Evolutionary conservation across 805 yeast genomes (phyloP).

Genomic region (Suhomyces faveliae): DNA sequence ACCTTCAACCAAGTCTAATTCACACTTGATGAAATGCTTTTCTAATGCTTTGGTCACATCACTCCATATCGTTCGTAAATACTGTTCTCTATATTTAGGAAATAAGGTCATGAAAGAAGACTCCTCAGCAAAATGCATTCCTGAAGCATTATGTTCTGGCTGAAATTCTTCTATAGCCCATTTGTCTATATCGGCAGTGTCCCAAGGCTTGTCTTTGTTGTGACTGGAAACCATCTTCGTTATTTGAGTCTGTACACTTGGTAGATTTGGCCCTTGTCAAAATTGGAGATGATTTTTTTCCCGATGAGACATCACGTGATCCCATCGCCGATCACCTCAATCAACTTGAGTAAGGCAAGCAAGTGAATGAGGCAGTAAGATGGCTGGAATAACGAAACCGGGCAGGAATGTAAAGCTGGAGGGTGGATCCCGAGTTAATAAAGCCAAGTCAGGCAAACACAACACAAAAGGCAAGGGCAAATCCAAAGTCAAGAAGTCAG

Average conservation of each 20-base stretch:
- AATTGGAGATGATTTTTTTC: neutral
- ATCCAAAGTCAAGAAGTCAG: conserved; percentile 7
- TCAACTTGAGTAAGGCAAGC: neutral
- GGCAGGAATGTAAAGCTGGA: conserved; percentile 1
- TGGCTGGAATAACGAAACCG: neutral
- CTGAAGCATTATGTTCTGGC: conserved; percentile 84
- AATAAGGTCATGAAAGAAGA: conserved; percentile 91
- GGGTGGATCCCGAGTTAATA: neutral
- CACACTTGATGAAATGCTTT: conserved; percentile 74
- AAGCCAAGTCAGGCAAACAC: conserved; percentile 1
- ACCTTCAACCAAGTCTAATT: conserved; percentile 89
- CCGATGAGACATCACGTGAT: neutral
- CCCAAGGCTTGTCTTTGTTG: conserved; percentile 97
- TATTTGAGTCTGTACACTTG: neutral
- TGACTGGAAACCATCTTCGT: conserved; percentile 81
- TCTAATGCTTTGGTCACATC: conserved; percentile 84
- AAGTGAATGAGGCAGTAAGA: neutral
- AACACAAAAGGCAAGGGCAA: conserved; percentile 2
- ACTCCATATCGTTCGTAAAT: conserved; percentile 86
- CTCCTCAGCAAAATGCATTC: conserved; percentile 91
- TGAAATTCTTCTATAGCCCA: conserved; percentile 88
- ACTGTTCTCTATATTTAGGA: conserved; percentile 94
- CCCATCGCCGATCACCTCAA: neutral
- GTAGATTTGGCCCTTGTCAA: neutral
- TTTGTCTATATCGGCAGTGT: conserved; percentile 89